Conservation (phyloP, 2,329 filamentous ascomycete species). For the Graphilbum ipis-grandicollis region DNA sequence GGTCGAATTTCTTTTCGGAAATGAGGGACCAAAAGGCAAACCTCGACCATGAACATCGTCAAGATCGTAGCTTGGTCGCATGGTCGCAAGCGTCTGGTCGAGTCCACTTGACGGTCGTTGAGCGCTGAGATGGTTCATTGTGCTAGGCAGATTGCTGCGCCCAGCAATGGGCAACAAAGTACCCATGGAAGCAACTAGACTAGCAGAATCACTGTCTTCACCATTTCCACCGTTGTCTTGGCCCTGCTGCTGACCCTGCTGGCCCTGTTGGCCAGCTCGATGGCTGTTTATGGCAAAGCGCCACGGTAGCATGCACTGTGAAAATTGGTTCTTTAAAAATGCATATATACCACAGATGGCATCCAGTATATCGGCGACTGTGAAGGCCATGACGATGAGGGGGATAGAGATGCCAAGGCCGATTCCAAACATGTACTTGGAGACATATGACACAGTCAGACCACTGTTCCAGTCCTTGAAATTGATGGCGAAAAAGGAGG, state of each 20-base stretch:
- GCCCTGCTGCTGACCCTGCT: too few species aligned
- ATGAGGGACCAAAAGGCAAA: neutral
- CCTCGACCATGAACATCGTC: neutral
- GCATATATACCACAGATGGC: conserved; percentile 5
- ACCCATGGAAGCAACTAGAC: too few species aligned
- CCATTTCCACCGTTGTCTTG: too few species aligned
- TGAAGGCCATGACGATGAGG: conserved; percentile 20
- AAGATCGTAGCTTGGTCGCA: neutral
- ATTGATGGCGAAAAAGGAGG: conserved; percentile 25
- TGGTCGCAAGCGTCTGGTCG: neutral
- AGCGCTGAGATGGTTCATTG: neutral
- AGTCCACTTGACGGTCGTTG: neutral
- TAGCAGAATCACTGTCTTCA: too few species aligned
- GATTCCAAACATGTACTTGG: conserved; percentile 18
- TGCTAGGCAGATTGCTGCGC: neutral
- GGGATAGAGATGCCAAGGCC: conserved; percentile 21
- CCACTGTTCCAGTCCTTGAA: conserved; percentile 25
- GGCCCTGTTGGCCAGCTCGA: too few species aligned
- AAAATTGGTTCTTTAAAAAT: neutral
- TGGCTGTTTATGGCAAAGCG: too few species aligned
- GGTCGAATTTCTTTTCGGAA: too few species aligned
- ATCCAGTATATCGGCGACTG: conserved; percentile 17
- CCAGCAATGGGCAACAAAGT: too few species aligned
- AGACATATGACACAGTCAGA: conserved; percentile 12
- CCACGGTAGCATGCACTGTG: too few species aligned